Evolutionary conservation across 208 protist species (phyloP), one percentile per base, ranked within the genome.

Genomic region (Crithidia sp.): DNA sequence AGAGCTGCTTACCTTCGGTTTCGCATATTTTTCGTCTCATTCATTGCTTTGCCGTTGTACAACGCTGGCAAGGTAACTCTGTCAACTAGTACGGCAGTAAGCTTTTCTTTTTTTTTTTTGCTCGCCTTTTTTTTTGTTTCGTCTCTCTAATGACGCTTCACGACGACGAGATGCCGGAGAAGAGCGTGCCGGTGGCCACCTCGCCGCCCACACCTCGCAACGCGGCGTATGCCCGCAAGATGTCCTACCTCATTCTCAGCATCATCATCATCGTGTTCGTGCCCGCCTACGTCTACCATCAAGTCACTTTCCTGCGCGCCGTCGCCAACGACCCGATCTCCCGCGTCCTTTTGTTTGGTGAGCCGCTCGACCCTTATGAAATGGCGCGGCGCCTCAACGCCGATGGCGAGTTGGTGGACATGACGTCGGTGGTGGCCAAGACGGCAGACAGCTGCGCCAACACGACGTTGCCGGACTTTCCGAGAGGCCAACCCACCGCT

Each of bases 401-500:
- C 0, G 37, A 43, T n/a, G 65, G 60, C 37, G 13, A 43, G 57
- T 36, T 40, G 45, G 57, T 70, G 7, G 49, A 70, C 47, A 52
- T 71, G 57, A 10, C 36, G 14, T n/a, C 28, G 12, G 45, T 81
- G 3, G 7, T 71, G 8, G 10, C 68, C 5, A 5, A 9, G 16
- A 43, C 47, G 14, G n/a, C 19, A 12, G 52, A 54, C 61, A 64
- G 49, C 40, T 69, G 52, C n/a, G 16, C 28, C 28, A 28, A 40
- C 67, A 73, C 59, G 40, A 66, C 9, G 28, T 59, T 12, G 4
- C 77, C 82, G 9, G 13, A 8, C 28, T 61, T 88, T 4, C 81
- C 79, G 2, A 56, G 59, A 10, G 84, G 84, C 2, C 44, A 73
- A 14, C 59, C 71, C 12, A 83, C 77, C 2, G 61, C 86, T 12